Conservation (phyloP, 306 rosid species). For the Corylus heterophylla region DNA sequence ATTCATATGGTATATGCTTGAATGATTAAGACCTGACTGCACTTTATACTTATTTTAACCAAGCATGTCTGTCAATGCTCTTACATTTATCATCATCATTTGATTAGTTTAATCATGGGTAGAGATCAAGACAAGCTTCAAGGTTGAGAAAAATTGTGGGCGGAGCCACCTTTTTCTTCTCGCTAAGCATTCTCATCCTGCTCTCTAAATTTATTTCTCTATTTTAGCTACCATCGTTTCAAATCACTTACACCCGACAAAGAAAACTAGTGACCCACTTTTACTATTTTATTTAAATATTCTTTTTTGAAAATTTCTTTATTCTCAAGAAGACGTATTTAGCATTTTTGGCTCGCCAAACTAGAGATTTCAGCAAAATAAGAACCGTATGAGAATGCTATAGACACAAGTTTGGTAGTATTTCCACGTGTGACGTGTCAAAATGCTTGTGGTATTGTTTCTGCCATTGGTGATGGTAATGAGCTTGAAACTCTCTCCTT, state of each 20-base stretch:
- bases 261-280: background rate
- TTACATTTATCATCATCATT: conserved; percentile 12
- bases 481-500: background rate
- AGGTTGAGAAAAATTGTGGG: conserved; percentile 3
- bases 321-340: no score
- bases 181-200: no score
- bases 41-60: conserved; percentile 10
- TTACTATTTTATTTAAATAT: no score
- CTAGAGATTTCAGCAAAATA: no score
- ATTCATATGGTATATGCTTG: background rate
- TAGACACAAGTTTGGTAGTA: conserved; percentile 13
- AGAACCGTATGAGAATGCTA: no score
- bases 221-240: no score
- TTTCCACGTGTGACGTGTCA: conserved; percentile 35
- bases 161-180: background rate
- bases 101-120: conserved; percentile 12
- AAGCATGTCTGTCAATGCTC: conserved; percentile 19
- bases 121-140: background rate
- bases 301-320: no score
- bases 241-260: background rate
- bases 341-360: no score
- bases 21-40: conserved; percentile 11
- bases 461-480: no score
- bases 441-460: background rate
- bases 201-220: no score